Evolutionary conservation across 1,284 basidiomycete genomes (phyloP).

Genomic region (Schizophyllum amplum): DNA sequence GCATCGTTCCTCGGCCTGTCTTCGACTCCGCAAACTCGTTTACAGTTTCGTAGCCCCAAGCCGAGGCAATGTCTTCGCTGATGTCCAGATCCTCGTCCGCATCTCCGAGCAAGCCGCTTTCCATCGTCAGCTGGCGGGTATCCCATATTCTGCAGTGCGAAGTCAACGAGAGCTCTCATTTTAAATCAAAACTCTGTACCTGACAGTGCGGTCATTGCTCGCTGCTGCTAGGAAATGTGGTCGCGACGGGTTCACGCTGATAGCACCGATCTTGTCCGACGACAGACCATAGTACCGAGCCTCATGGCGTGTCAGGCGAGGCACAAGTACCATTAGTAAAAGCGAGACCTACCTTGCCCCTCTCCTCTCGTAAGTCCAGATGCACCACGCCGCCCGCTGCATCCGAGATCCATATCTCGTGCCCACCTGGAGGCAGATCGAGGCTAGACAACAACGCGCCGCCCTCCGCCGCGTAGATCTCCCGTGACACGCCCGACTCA

Average conservation of each 20-base stretch:
- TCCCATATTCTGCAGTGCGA: constrained; percentile 63
- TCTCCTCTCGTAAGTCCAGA: constrained; percentile 59
- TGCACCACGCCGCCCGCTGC: constrained; percentile 59
- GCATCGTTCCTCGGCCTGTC: constrained; percentile 42
- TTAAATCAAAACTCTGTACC: constrained; percentile 31
- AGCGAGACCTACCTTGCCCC: constrained; percentile 17
- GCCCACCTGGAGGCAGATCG: constrained; percentile 54
- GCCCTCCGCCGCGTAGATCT: constrained; percentile 56
- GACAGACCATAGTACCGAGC: constrained; percentile 57
- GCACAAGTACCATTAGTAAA: too few relatives aligned
- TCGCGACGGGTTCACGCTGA: constrained; percentile 68
- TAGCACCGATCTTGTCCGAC: constrained; percentile 63
- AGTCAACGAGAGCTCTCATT: not conserved
- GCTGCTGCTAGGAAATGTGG: constrained; percentile 62
- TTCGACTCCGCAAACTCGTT: constrained; percentile 39
- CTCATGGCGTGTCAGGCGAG: too few relatives aligned
- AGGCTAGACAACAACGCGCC: constrained; percentile 50
- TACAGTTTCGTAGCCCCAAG: constrained; percentile 34
- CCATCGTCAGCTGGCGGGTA: constrained; percentile 46
- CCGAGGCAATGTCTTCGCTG: not conserved
- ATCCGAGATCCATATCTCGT: constrained; percentile 79
- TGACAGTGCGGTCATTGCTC: constrained; percentile 61
- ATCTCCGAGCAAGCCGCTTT: constrained; percentile 27
- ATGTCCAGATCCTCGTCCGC: constrained; percentile 1
- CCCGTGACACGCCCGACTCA: constrained; percentile 55